Percentiles rank a stretch among this genome's conserved stretches.
phyloP scores from a whole-genome alignment of 2,329 filamentous ascomycete genomes.

The Cladosporium sp. region DNA sequence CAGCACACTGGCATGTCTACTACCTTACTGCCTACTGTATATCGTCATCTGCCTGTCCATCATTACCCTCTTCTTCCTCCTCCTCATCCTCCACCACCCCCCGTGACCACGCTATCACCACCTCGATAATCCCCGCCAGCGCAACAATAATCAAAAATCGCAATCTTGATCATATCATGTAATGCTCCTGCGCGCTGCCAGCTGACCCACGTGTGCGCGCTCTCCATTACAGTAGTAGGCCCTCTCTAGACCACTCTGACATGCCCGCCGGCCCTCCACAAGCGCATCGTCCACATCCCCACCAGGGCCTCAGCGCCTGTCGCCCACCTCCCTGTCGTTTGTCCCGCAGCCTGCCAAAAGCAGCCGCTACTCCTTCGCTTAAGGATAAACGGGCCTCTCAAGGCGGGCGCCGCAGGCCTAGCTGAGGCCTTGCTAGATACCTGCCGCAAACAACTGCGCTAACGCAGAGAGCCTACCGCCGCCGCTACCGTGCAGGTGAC shows the following conservation, averaged over 20 bases:
- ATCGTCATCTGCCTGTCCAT: not conserved
- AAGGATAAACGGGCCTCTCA: constrained; percentile 23
- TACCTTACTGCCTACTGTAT: not conserved
- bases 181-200: constrained; percentile 14
- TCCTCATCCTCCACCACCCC: not conserved
- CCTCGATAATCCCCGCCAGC: not conserved
- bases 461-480: constrained; percentile 17
- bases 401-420: constrained; percentile 16
- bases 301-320: constrained; percentile 13
- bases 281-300: constrained; percentile 10
- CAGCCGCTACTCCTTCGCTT: constrained; percentile 22
- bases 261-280: constrained; percentile 12
- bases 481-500: constrained; percentile 20
- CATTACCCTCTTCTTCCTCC: not conserved
- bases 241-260: constrained; percentile 2
- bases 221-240: not conserved
- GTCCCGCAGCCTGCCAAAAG: constrained; percentile 18
- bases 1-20: not conserved
- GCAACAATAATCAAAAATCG: not conserved
- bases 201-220: constrained; percentile 15
- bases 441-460: constrained; percentile 18
- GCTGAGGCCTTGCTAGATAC: constrained; percentile 20
- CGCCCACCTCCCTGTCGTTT: constrained; percentile 16
- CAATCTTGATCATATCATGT: not conserved
- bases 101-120: not conserved